Percentiles rank a stretch among this genome's conserved stretches.
Evolutionary conservation across 768 basidiomycete genomes (phyloP).

Genomic region (Leccinum longicurvipes): DNA sequence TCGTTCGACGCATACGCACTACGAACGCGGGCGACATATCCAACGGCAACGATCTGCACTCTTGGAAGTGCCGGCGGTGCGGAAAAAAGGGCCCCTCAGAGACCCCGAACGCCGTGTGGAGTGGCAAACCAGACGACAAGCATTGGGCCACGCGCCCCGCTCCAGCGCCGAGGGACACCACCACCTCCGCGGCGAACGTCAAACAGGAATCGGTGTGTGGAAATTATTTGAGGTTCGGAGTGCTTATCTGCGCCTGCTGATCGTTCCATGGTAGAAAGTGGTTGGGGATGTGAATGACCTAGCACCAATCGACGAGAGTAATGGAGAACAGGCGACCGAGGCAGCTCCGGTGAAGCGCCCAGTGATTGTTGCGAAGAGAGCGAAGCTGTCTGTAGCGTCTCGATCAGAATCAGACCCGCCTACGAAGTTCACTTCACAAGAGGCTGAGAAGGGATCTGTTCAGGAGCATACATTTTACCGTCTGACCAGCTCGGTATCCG

Average conservation of each 20-base stretch:
- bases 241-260: constrained; percentile 1
- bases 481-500: neutral
- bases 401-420: neutral
- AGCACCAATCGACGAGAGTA: neutral
- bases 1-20: constrained; percentile 24
- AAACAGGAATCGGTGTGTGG: constrained; percentile 11
- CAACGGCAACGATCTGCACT: constrained; percentile 14
- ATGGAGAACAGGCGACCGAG: neutral
- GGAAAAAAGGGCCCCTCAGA: constrained; percentile 15
- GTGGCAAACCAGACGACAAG: constrained; percentile 2
- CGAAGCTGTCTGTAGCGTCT: neutral
- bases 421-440: neutral
- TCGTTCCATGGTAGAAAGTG: constrained; percentile 1
- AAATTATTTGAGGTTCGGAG: neutral
- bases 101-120: constrained; percentile 1
- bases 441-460: neutral
- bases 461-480: neutral
- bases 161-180: neutral
- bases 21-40: constrained; percentile 22
- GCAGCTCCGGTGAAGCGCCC: neutral
- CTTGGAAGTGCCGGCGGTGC: constrained; percentile 33
- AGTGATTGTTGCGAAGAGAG: neutral
- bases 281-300: neutral
- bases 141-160: neutral
- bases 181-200: neutral